Base-by-base conservation (phyloP, 129 eudicot species). In the Solidago caesia region DNA sequence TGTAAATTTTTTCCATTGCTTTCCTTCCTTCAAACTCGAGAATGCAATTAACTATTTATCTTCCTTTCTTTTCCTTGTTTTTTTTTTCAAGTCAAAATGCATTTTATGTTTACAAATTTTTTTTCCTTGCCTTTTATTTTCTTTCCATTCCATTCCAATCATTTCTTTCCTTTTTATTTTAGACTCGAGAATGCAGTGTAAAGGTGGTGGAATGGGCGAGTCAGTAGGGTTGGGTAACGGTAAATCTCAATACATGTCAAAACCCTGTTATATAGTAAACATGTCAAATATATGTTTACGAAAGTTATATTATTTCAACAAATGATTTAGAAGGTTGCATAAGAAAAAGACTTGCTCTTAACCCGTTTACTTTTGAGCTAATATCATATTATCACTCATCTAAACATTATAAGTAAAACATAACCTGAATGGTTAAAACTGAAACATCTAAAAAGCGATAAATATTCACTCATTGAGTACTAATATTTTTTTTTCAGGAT, bases 401-500 rank as follows among this genome's bases (percentile, higher is more conserved):
- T 25, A 59, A 12, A 8, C 26, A 0, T n/a, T n/a, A 55, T 11
- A 55, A 8, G 25, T 55, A 55, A 55, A 55, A n/a, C 60, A 59
- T 59, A 8, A 59, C 42, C 64, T 39, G 29, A 25, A 59, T 59
- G 7, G 2, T 21, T 4, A 33, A 33, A 33, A 33, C 2, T 33
- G 39, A 47, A 47, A 47, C 52, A 47, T 47, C 52, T 1, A 58
- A 58, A 6, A 58, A 21, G 21, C 21, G 21, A 21, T 21, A 21
- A 21, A 21, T 21, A 21, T 21, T 58, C 4, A 11, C 64, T 59
- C 0, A 27, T 58, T 6, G 3, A 15, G 8, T 21, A 59, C 64
- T 26, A 33, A 59, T 15, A 0, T 21, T 59, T 59, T 26, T 52
- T 44, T 52, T 70, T n/a, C 64, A 70, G 75, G 75, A 70, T 70